Conservation (phyloP, 148 eudicot species). For the Persicaria tinctoria region DNA sequence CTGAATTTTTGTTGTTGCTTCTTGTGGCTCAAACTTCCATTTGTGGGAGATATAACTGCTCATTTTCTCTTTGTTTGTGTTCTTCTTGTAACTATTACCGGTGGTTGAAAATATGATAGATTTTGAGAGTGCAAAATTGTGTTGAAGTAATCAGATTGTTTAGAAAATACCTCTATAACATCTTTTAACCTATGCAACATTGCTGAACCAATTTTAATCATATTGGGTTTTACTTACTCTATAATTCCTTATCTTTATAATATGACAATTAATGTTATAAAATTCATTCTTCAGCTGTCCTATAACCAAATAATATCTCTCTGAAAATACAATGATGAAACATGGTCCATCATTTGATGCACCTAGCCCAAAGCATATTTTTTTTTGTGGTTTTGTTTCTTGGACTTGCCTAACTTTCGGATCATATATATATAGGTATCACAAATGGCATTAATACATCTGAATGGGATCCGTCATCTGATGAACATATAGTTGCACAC, state of each 20-base stretch:
- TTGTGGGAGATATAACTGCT: neutral
- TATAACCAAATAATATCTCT: neutral
- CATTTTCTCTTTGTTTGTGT: neutral
- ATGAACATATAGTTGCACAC: constrained; percentile 56
- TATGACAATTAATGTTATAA: neutral
- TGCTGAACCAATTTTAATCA: neutral
- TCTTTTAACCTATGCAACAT: neutral
- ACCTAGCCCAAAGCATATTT: neutral
- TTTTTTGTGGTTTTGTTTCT: neutral
- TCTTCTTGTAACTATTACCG: neutral
- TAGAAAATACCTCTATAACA: neutral
- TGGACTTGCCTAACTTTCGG: neutral
- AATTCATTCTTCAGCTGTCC: neutral
- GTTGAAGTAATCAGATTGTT: neutral
- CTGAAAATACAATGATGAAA: neutral
- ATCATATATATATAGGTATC: constrained; percentile 46
- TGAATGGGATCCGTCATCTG: constrained; percentile 82
- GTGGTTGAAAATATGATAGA: neutral
- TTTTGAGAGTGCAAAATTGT: neutral
- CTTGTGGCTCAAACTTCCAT: neutral
- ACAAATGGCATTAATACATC: constrained; percentile 66
- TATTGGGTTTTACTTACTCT: neutral
- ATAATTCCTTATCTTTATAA: neutral
- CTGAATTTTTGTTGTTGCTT: neutral
- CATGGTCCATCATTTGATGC: neutral